Base-by-base conservation (phyloP, 2,329 filamentous ascomycete species). In the Talaromyces funiculosus region DNA sequence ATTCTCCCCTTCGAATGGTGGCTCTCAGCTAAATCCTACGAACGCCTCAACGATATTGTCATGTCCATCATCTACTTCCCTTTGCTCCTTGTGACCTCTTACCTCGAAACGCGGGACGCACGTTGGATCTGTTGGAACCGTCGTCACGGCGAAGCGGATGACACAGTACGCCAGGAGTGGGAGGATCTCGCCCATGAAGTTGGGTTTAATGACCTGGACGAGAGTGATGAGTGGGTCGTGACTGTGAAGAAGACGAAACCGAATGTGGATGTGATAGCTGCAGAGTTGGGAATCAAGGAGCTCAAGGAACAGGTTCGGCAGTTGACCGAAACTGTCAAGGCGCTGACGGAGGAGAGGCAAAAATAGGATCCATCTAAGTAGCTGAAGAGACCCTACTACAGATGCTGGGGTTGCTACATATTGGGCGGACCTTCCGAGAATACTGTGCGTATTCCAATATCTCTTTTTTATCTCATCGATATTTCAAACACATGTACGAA, bases 1-100 rank as follows among this genome's bases (percentile, higher is more conserved):
- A 84, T 89, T 40, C 70, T 95, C 0, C 90, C 90, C 0, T 87
- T 96, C 57, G 94, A 97, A 78, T 99, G 94, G 94, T 99, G 93
- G 94, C 82, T 99, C 80, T 78, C 84, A n/a, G 84, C 85, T 63
- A 68, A 79, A 6, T 75, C 75, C 2, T 99, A 97, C 72, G 88
- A 92, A 66, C 82, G 83, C 35, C 77, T 97, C 59, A 99, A 99
- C 74, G 90, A 97, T 73, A 81, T 85, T 58, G 86, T 97, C 68
- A 97, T 97, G 92, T 88, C 82, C 1, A 69, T 88, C 47, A 81
- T 97, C 14, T 99, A 99, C 77, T 89, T 85, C 0, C 94, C 94
- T 0, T 77, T 97, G 0, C 82, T 99, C 0, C 69, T 96, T 8
- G 77, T 93, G 9, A 91, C 91, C 0, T 92, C 92, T 0, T 84